These are phyloP conservation scores for Bullera alba DNA, from an alignment of 768 basidiomycete species.

Conservation along the genomic window DNA sequence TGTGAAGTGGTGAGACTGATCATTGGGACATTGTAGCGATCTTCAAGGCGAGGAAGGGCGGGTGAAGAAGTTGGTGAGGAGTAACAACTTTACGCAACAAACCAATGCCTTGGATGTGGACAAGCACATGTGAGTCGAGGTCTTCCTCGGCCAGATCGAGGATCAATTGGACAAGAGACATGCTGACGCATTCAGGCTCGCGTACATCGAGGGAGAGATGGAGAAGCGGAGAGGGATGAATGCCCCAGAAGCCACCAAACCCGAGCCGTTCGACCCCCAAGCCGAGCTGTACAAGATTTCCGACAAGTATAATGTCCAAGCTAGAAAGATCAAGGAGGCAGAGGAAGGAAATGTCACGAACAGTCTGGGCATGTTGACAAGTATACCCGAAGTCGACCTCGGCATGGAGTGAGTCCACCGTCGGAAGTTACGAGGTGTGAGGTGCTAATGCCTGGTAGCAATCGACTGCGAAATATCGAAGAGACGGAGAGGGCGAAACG, in stretches of 20 bases:
- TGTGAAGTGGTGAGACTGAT: constrained; percentile 3
- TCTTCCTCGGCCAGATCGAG: not conserved
- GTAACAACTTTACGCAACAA: constrained; percentile 94
- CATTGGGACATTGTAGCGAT: constrained; percentile 3
- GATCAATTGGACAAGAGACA: not conserved
- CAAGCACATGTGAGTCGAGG: constrained; percentile 81
- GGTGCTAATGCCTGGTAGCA: constrained; percentile 49
- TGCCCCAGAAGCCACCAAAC: constrained; percentile 51
- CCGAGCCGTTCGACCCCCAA: constrained; percentile 56
- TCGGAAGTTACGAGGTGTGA: not conserved
- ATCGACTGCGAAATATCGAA: constrained; percentile 88
- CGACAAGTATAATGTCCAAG: constrained; percentile 49
- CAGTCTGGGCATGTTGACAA: constrained; percentile 89
- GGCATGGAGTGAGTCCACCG: constrained; percentile 82
- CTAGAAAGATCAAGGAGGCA: constrained; percentile 40
- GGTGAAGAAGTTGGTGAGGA: constrained; percentile 65
- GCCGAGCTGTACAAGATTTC: constrained; percentile 70
- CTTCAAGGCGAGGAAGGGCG: constrained; percentile 59
- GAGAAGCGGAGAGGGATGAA: constrained; percentile 58
- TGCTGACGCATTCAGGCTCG: constrained; percentile 67
- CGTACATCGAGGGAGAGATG: constrained; percentile 91
- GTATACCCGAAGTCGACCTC: constrained; percentile 94
- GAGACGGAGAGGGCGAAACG: constrained; percentile 96
- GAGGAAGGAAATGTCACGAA: constrained; percentile 89
- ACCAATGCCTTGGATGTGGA: constrained; percentile 94